Evolutionary conservation across 2,329 filamentous ascomycete species (phyloP), one percentile per base, ranked within the genome.

Genomic region (Monosporascus cannonballus): DNA sequence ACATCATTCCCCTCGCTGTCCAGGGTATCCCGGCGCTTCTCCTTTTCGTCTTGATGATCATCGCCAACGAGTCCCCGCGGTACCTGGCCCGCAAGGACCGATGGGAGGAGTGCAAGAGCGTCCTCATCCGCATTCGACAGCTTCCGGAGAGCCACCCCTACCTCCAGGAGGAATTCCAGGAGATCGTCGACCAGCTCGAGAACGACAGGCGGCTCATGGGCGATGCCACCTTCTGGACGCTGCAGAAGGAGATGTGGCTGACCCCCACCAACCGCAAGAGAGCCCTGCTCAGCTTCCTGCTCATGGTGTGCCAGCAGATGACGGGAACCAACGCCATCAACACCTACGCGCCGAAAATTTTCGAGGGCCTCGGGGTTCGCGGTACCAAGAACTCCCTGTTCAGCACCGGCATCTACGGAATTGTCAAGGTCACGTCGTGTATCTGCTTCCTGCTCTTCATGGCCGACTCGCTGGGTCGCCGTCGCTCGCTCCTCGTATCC

Each of bases 261-360:
- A 76, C 84, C 50, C 70, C 75, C 1, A 76, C 76, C 1, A 85
- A 89, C 69, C 76, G 85, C 53, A 85, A 85, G 61, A 78, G 85
- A 49, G 81, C 79, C 2, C 67, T 87, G 47, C 77, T 88, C 52
- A 84, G 81, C 30, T 79, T 89, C 47, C 39, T 71, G 2, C 68
- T 81, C 49, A 74, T 85, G 85, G 71, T 87, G 39, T 88, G 83
- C 66, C 86, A 90, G 66, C 85, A 89, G 65, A 86, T 89, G 80
- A 89, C 85, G 0, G 85, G 84, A 65, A 69, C 66, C 14, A 72
- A 69, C 53, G 66, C 66, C 38, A 67, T 69, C 58, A 69, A 69
- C 54, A 64, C 64, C 25, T 69, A 69, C 51, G 66, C 65, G 22
- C 66, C 66, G 7, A 62, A 59, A 39, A 68, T 69, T 52, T 67